Evolutionary conservation across 495 filamentous ascomycete species (phyloP).

Genomic region (Durotheca rogersii): DNA sequence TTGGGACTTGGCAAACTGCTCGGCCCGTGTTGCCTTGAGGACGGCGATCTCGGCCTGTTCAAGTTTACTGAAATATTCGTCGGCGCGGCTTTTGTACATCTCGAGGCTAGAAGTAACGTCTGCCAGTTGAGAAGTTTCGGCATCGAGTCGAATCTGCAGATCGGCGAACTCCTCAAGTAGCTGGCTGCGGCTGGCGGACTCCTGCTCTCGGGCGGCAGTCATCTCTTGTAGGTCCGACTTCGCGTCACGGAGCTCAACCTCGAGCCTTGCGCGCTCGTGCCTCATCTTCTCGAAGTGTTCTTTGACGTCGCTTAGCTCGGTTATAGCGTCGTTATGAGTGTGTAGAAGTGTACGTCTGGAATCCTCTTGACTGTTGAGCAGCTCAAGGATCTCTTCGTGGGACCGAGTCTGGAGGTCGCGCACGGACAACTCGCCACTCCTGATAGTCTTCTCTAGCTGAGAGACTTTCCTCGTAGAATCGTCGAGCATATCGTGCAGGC

Average conservation of each 20-base stretch:
- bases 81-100: conserved; percentile 88
- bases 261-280: conserved; percentile 70
- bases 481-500: conserved; percentile 92
- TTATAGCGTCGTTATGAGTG: conserved; percentile 79
- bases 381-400: conserved; percentile 90
- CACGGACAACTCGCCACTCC: conserved; percentile 82
- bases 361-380: conserved; percentile 92
- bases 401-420: conserved; percentile 91
- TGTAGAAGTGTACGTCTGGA: conserved; percentile 78
- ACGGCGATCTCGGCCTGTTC: conserved; percentile 96
- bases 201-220: conserved; percentile 73
- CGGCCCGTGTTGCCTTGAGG: conserved; percentile 85
- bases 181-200: conserved; percentile 78
- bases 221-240: conserved; percentile 83
- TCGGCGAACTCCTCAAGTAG: conserved; percentile 91
- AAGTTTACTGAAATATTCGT: conserved; percentile 97
- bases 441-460: conserved; percentile 80
- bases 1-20: conserved; percentile 90
- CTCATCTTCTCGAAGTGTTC: conserved; percentile 81
- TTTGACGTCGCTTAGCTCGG: conserved; percentile 83
- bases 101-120: conserved; percentile 82
- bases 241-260: conserved; percentile 87
- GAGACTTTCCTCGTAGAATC: conserved; percentile 94
- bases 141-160: conserved; percentile 88
- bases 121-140: conserved; percentile 78